These are phyloP conservation scores for Beta macrorhiza DNA, from an alignment of 179 eudicot genomes.

Conservation along the genomic window DNA sequence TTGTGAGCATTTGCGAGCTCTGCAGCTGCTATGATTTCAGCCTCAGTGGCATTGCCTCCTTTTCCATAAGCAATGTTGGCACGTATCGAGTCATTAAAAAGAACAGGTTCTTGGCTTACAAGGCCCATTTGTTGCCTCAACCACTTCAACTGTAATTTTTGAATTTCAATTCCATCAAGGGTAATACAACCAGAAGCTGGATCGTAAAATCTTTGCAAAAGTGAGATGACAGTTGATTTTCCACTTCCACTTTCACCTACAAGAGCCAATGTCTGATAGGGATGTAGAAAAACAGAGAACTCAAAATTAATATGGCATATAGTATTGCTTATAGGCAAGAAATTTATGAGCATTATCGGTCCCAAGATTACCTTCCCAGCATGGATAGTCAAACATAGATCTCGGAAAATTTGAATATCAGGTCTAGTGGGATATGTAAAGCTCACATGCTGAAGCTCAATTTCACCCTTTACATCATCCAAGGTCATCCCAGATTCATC, in stretches of 20 bases:
- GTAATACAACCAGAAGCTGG: slow-evolving; percentile 25
- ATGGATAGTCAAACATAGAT: slow-evolving; percentile 23
- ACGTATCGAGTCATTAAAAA: slow-evolving; percentile 28
- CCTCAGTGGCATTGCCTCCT: slow-evolving; percentile 20
- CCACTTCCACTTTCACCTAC: slow-evolving; percentile 28
- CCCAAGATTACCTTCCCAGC: slow-evolving; percentile 18
- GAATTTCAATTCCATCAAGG: slow-evolving; percentile 19
- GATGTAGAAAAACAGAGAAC: background rate
- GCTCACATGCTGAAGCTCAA: slow-evolving; percentile 22
- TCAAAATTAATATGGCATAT: background rate
- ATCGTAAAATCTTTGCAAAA: slow-evolving; percentile 24
- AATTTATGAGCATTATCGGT: background rate
- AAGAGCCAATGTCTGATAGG: slow-evolving; percentile 20
- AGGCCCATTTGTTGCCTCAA: slow-evolving; percentile 24
- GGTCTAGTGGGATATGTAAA: slow-evolving; percentile 22
- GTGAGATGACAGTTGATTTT: slow-evolving; percentile 22
- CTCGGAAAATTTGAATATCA: slow-evolving; percentile 25
- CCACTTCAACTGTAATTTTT: slow-evolving; percentile 19
- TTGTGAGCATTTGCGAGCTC: slow-evolving; percentile 30
- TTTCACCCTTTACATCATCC: slow-evolving; percentile 23
- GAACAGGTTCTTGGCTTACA: slow-evolving; percentile 33
- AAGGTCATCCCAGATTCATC: slow-evolving; percentile 21
- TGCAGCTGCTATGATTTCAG: slow-evolving; percentile 23
- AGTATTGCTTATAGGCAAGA: too few relatives aligned
- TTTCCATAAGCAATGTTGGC: slow-evolving; percentile 29